These are phyloP conservation scores for Tetragonia tetragonoides DNA, from an alignment of 148 eudicot species.

Conservation along the genomic window DNA sequence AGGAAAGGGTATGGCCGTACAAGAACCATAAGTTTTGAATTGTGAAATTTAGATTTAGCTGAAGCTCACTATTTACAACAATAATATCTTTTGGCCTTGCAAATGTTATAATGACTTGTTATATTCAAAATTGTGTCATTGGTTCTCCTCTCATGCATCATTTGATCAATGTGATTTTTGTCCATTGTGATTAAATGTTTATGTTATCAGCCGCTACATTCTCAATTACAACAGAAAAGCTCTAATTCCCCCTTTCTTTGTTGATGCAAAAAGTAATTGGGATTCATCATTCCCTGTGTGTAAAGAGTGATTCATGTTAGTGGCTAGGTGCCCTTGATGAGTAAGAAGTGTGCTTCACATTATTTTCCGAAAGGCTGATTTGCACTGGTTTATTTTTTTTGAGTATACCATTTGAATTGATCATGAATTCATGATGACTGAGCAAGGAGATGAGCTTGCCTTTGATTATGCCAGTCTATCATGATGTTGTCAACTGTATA, in stretches of 20 bases:
- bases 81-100: neutral
- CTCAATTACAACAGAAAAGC: neutral
- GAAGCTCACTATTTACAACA: neutral
- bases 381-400: too few relatives aligned
- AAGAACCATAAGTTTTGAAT: constrained; percentile 6
- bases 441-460: too few relatives aligned
- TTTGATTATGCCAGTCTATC: too few relatives aligned
- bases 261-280: neutral
- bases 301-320: too few relatives aligned
- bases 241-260: neutral
- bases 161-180: neutral
- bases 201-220: neutral
- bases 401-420: too few relatives aligned
- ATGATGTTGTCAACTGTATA: too few relatives aligned
- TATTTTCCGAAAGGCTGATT: too few relatives aligned
- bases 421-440: too few relatives aligned
- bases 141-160: neutral
- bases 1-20: neutral
- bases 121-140: neutral
- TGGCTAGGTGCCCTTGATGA: too few relatives aligned
- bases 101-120: neutral
- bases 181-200: neutral
- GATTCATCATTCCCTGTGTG: neutral
- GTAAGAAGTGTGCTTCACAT: too few relatives aligned
- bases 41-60: constrained; percentile 9